Conservation (phyloP, 225 moss, liverwort and hornwort species). For the Polytrichum commune region DNA sequence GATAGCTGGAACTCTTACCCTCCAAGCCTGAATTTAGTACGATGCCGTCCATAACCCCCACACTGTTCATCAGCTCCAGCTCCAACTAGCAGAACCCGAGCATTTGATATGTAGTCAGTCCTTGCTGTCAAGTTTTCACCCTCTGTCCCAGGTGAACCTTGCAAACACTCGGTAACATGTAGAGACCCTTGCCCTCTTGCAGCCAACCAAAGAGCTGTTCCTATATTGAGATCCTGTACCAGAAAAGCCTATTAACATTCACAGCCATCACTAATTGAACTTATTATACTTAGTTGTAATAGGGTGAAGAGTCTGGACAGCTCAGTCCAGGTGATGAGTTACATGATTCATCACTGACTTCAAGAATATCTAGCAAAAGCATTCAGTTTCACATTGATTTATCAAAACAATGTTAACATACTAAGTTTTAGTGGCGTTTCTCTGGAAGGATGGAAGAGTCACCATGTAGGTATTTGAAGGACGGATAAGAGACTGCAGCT, state of each 20-base stretch:
- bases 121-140: constrained; percentile 1
- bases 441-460: neutral
- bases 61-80: constrained; percentile 99
- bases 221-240: constrained; percentile 89
- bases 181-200: constrained; percentile 75
- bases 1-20: constrained; percentile 43
- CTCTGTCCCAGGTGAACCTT: constrained; percentile 1
- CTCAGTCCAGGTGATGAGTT: too few species aligned
- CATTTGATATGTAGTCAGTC: constrained; percentile 46
- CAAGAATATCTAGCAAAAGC: too few species aligned
- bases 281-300: too few species aligned
- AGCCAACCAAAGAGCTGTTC: constrained; percentile 88
- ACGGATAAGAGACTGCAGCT: constrained; percentile 72
- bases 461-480: constrained; percentile 96
- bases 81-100: constrained; percentile 84
- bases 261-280: too few species aligned
- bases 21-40: constrained; percentile 82
- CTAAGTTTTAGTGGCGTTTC: neutral
- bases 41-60: constrained; percentile 97
- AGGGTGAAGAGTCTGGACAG: too few species aligned
- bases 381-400: too few species aligned
- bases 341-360: too few species aligned
- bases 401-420: too few species aligned
- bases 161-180: constrained; percentile 16
- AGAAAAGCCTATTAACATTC: neutral